Evolutionary conservation across 1,284 basidiomycete species (phyloP).

Genomic region (Cutaneotrichosporon cyanovorans): DNA sequence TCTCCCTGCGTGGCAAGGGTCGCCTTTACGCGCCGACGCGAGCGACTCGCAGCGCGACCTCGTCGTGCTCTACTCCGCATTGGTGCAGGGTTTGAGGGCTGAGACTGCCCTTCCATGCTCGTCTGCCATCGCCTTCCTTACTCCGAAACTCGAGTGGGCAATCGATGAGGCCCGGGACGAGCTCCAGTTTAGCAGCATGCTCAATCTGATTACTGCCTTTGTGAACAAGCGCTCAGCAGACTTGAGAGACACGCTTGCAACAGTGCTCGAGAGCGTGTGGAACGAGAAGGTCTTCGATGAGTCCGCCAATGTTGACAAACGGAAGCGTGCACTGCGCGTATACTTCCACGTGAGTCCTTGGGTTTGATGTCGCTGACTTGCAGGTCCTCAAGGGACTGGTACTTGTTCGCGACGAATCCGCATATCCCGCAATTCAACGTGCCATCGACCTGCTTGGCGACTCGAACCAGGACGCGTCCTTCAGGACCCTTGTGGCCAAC

Average conservation of each 20-base stretch:
- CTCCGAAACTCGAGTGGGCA: conserved; percentile 56
- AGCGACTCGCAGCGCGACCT: conserved; percentile 54
- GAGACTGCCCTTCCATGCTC: conserved; percentile 23
- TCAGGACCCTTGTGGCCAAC: conserved; percentile 54
- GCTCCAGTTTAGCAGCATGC: conserved; percentile 55
- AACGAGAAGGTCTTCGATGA: conserved; percentile 31
- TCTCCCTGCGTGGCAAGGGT: background rate
- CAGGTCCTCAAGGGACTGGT: conserved; percentile 73
- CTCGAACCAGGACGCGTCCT: conserved; percentile 35
- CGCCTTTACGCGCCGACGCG: conserved; percentile 2
- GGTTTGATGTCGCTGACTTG: conserved; percentile 1
- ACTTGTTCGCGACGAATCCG: conserved; percentile 59
- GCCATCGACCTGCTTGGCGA: conserved; percentile 66
- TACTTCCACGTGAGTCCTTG: conserved; percentile 18
- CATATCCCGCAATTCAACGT: conserved; percentile 55
- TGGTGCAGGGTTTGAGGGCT: conserved; percentile 56
- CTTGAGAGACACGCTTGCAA: conserved; percentile 48
- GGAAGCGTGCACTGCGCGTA: conserved; percentile 20
- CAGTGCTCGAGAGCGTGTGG: conserved; percentile 48
- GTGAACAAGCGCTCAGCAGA: conserved; percentile 66
- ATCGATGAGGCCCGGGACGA: conserved; percentile 51
- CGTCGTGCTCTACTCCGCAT: conserved; percentile 59
- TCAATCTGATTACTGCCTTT: conserved; percentile 59
- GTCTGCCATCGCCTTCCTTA: conserved; percentile 49
- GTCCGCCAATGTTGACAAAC: conserved; percentile 12